phyloP scores from a whole-genome alignment of 1,139 yeast genomes.

The Yamadazyma triangularis region DNA sequence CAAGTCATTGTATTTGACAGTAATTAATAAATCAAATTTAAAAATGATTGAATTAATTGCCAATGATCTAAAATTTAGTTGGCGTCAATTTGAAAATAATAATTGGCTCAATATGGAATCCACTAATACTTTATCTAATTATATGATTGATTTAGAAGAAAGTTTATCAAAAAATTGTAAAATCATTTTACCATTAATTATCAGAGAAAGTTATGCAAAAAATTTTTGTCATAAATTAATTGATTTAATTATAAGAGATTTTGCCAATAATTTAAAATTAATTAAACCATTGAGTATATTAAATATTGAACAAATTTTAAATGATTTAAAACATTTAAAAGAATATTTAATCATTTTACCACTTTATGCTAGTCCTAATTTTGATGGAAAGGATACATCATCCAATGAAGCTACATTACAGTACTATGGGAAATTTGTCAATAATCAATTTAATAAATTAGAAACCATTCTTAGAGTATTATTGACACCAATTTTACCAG shows the following conservation, averaged over 20 bases:
- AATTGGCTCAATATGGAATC: constrained; percentile 67
- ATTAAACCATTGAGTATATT: constrained; percentile 63
- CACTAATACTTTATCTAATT: constrained; percentile 69
- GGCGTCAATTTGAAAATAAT: constrained; percentile 82
- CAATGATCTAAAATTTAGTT: constrained; percentile 59
- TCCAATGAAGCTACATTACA: constrained; percentile 6
- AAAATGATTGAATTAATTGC: constrained; percentile 56
- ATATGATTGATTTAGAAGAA: constrained; percentile 53
- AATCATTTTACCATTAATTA: constrained; percentile 54
- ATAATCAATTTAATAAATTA: constrained; percentile 45
- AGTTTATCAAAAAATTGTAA: constrained; percentile 43
- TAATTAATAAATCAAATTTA: constrained; percentile 58
- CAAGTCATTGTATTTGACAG: constrained; percentile 51
- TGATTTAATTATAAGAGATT: constrained; percentile 58
- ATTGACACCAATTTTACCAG: constrained; percentile 58
- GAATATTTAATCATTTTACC: constrained; percentile 53
- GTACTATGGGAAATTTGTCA: constrained; percentile 46
- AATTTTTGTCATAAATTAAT: constrained; percentile 74
- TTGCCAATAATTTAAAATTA: constrained; percentile 52
- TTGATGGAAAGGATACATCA: constrained; percentile 11
- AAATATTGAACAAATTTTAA: constrained; percentile 75
- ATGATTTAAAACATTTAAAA: constrained; percentile 67
- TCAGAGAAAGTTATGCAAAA: constrained; percentile 67
- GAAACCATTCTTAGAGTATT: constrained; percentile 66
- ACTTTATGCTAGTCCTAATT: constrained; percentile 31